phyloP scores from a whole-genome alignment of 2,329 filamentous ascomycete species.

The Exophiala calicioides region DNA sequence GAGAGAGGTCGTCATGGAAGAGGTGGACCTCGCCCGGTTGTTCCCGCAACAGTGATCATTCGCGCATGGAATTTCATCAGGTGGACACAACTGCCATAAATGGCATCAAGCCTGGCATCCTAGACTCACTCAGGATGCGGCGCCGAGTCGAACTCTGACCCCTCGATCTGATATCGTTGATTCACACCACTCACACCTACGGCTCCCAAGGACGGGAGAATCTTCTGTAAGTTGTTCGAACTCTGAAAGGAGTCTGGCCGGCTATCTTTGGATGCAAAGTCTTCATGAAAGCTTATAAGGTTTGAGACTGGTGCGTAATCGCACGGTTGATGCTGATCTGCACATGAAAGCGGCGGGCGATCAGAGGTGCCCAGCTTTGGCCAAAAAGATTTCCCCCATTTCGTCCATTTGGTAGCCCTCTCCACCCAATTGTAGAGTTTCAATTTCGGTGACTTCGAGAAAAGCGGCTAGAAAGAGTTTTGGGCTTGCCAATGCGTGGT shows the following conservation, averaged over 20 bases:
- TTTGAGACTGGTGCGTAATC: background rate
- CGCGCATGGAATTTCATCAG: no score
- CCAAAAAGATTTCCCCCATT: background rate
- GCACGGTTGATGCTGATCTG: background rate
- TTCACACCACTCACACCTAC: no score
- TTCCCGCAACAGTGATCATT: no score
- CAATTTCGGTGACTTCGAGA: background rate
- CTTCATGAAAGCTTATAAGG: background rate
- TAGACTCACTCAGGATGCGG: no score
- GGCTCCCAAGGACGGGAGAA: no score
- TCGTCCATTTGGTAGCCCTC: background rate
- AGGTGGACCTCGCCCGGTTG: no score
- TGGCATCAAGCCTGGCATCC: no score
- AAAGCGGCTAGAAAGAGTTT: background rate
- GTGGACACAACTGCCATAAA: no score
- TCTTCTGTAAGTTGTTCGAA: background rate
- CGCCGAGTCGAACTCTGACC: no score
- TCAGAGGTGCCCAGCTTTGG: background rate
- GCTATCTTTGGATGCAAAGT: background rate
- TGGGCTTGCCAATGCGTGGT: background rate
- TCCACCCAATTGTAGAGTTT: background rate
- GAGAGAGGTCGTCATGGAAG: no score
- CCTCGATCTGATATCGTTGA: no score
- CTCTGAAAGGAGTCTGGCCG: background rate
- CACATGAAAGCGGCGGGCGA: background rate